These are phyloP conservation scores for Hondaea fermentalgiana DNA, from an alignment of 108 stramenopile genomes.

Conservation along the genomic window DNA sequence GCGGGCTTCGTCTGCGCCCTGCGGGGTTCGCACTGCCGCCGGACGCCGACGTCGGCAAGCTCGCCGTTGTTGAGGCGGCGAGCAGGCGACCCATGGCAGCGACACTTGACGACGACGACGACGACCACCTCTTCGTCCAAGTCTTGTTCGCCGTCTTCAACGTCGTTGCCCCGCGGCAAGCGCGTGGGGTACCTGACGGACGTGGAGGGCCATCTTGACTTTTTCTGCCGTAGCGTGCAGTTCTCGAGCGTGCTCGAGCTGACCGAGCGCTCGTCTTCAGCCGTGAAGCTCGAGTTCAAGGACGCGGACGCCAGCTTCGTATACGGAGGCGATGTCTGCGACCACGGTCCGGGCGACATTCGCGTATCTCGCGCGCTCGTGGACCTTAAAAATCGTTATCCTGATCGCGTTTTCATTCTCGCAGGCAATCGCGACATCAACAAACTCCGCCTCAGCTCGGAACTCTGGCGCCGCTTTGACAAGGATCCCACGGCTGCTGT, in stretches of 20 bases:
- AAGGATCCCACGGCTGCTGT: not conserved
- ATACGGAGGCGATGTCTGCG: constrained; percentile 61
- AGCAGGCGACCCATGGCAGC: too few relatives aligned
- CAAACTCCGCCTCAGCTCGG: constrained; percentile 55
- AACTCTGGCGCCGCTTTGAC: constrained; percentile 27
- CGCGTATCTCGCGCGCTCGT: constrained; percentile 21
- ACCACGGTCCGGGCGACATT: constrained; percentile 65
- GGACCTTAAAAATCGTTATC: not conserved
- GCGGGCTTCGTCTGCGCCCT: too few relatives aligned
- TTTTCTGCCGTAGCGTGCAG: not conserved
- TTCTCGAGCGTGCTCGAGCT: not conserved
- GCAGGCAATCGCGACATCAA: constrained; percentile 70
- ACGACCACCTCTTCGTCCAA: too few relatives aligned
- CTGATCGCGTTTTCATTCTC: constrained; percentile 45
- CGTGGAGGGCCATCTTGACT: not conserved
- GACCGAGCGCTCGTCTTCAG: not conserved
- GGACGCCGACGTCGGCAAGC: too few relatives aligned
- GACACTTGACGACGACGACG: too few relatives aligned
- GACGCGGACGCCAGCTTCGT: constrained; percentile 30
- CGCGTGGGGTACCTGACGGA: not conserved
- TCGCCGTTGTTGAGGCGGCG: too few relatives aligned
- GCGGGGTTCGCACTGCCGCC: too few relatives aligned
- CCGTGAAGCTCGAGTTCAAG: not conserved
- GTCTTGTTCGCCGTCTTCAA: too few relatives aligned
- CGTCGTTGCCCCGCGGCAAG: too few relatives aligned